Percentiles rank a stretch among this genome's conserved stretches.
These are phyloP conservation scores for Pestalotiopsis sp. DNA, from an alignment of 2,329 filamentous ascomycete genomes.

Conservation along the genomic window DNA sequence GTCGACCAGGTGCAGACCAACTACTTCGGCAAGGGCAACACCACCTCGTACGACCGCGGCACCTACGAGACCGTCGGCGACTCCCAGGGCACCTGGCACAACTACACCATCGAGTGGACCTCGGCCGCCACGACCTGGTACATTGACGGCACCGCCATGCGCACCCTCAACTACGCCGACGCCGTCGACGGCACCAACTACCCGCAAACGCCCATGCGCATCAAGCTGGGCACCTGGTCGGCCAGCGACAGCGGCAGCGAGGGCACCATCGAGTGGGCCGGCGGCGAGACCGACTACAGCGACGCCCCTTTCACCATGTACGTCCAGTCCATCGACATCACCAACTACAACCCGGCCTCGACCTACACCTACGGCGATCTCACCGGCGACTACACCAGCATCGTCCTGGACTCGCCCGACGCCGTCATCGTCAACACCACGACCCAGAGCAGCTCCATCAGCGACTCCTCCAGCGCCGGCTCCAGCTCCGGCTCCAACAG, in stretches of 20 bases:
- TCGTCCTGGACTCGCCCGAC: slow-evolving; percentile 1
- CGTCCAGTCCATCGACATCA: slow-evolving; percentile 67
- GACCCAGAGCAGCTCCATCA: neutral
- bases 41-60: slow-evolving; percentile 56
- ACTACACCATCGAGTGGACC: slow-evolving; percentile 63
- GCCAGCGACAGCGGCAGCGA: slow-evolving; percentile 39
- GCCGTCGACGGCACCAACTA: slow-evolving; percentile 52
- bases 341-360: slow-evolving; percentile 31
- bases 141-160: slow-evolving; percentile 58
- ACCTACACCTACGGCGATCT: slow-evolving; percentile 14
- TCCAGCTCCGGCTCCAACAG: neutral
- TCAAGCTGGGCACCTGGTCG: slow-evolving; percentile 50
- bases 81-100: slow-evolving; percentile 51
- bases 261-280: slow-evolving; percentile 55
- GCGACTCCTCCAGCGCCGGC: neutral
- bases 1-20: slow-evolving; percentile 68
- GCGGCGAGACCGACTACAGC: slow-evolving; percentile 53
- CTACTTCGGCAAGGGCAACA: slow-evolving; percentile 66
- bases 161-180: slow-evolving; percentile 51
- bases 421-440: neutral
- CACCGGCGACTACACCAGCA: slow-evolving; percentile 10
- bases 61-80: slow-evolving; percentile 47
- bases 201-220: slow-evolving; percentile 60
- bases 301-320: slow-evolving; percentile 62
- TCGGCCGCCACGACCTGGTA: slow-evolving; percentile 51